A percentile compares a stretch with the other conserved stretches of the same genome.
These are phyloP conservation scores for Cutaneotrichosporon cavernicola DNA, from an alignment of 1,284 basidiomycete species.

Conservation along the genomic window DNA sequence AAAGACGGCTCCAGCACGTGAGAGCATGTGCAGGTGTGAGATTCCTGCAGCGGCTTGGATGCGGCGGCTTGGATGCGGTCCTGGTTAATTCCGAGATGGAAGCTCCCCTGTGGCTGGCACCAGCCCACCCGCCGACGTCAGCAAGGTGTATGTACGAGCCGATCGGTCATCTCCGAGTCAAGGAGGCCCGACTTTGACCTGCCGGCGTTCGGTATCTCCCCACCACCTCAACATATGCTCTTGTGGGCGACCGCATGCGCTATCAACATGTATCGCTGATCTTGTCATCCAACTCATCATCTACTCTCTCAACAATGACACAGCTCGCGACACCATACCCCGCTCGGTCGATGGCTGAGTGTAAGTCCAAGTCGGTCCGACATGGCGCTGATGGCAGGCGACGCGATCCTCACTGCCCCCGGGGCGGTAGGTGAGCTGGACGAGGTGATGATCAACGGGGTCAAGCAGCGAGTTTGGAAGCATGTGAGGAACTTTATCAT, in stretches of 20 bases:
- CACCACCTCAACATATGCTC: too few relatives aligned
- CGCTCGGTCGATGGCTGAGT: conserved; percentile 3
- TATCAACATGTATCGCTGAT: not conserved
- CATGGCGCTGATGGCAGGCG: conserved; percentile 1
- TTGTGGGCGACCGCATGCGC: too few relatives aligned
- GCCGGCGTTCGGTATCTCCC: not conserved
- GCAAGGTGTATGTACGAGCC: not conserved
- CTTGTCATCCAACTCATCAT: not conserved
- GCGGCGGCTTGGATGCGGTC: too few relatives aligned
- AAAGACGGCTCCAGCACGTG: too few relatives aligned
- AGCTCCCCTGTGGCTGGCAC: too few relatives aligned
- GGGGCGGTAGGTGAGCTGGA: conserved; percentile 42
- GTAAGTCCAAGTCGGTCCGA: not conserved
- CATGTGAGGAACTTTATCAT: conserved; percentile 23
- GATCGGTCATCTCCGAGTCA: not conserved
- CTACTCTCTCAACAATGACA: not conserved
- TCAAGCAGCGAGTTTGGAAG: conserved; percentile 41
- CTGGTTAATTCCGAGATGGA: too few relatives aligned
- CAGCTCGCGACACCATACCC: not conserved
- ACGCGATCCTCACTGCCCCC: conserved; percentile 21
- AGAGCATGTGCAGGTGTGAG: too few relatives aligned
- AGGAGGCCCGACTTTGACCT: not conserved
- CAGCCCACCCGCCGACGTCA: too few relatives aligned
- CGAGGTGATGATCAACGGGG: conserved; percentile 31
- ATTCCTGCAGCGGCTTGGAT: too few relatives aligned